Percentiles rank a stretch among this genome's conserved stretches.
These are phyloP conservation scores for Chamaecyparis obtusa DNA, from an alignment of 75 land plant genomes.

Conservation along the genomic window DNA sequence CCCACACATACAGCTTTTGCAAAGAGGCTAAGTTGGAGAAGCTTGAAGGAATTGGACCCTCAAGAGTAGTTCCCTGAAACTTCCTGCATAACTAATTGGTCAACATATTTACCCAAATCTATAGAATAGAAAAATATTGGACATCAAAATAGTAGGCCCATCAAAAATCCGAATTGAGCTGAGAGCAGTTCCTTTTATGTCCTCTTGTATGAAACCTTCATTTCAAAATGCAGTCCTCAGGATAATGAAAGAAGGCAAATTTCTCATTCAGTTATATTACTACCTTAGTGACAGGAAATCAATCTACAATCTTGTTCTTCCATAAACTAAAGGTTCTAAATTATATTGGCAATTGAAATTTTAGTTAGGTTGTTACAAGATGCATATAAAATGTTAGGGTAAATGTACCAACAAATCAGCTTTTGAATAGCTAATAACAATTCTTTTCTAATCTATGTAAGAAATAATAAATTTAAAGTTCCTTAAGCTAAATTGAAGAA, in stretches of 20 bases:
- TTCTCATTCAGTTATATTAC: too few relatives aligned
- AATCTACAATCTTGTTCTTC: too few relatives aligned
- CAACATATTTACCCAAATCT: too few relatives aligned
- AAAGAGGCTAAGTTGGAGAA: slow-evolving; percentile 26
- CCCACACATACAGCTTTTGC: slow-evolving; percentile 19
- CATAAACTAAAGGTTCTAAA: neutral
- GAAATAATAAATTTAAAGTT: neutral
- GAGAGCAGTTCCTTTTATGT: neutral
- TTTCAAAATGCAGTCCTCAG: too few relatives aligned
- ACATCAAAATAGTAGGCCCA: neutral
- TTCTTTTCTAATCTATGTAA: neutral
- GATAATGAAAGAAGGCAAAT: too few relatives aligned
- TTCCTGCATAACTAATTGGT: too few relatives aligned
- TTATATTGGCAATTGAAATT: neutral
- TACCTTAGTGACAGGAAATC: too few relatives aligned
- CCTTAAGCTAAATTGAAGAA: neutral
- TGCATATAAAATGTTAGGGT: neutral
- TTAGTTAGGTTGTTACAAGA: neutral
- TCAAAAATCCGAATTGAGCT: neutral
- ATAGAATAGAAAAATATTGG: slow-evolving; percentile 4
- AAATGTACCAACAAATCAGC: neutral
- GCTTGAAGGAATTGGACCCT: too few relatives aligned
- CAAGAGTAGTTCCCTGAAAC: too few relatives aligned
- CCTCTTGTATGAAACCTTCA: too few relatives aligned
- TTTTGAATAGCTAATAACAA: neutral